These are phyloP conservation scores for Helianthus tuberosus DNA, from an alignment of 129 eudicot species.

Conservation along the genomic window DNA sequence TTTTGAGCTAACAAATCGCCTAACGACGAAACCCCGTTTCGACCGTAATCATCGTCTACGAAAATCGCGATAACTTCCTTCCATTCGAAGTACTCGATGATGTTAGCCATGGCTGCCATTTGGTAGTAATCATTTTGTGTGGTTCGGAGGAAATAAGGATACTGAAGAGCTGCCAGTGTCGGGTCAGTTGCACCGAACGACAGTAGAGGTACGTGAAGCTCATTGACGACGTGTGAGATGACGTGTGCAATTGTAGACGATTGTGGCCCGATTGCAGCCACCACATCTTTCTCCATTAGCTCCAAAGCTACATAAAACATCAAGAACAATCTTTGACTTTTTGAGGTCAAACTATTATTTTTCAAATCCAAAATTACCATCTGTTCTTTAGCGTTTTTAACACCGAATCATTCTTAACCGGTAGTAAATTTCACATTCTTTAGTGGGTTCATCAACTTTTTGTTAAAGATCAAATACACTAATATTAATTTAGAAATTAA, in stretches of 20 bases:
- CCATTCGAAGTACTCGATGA: conserved; percentile 70
- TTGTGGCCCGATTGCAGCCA: conserved; percentile 90
- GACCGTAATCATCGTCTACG: conserved; percentile 90
- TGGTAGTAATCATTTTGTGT: conserved; percentile 79
- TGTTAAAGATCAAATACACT: neutral
- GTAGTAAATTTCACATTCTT: neutral
- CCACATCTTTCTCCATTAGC: conserved; percentile 78
- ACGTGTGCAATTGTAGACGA: conserved; percentile 91
- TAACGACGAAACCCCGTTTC: conserved; percentile 74
- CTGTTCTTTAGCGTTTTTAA: neutral
- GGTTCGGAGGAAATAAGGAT: conserved; percentile 83
- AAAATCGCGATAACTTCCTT: conserved; percentile 79
- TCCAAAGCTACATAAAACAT: conserved; percentile 72
- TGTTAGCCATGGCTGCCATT: conserved; percentile 86
- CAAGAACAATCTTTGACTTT: neutral
- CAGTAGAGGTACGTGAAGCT: conserved; percentile 88
- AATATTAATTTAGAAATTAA: neutral
- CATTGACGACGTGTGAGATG: conserved; percentile 72
- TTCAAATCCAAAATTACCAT: neutral
- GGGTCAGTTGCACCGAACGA: conserved; percentile 95
- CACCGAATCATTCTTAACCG: neutral
- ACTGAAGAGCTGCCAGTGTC: conserved; percentile 77
- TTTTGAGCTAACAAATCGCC: conserved; percentile 80
- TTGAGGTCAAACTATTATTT: neutral
- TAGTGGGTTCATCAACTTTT: neutral